Conservation (phyloP, 108 stramenopile species). For the Epithemia pelagica region DNA sequence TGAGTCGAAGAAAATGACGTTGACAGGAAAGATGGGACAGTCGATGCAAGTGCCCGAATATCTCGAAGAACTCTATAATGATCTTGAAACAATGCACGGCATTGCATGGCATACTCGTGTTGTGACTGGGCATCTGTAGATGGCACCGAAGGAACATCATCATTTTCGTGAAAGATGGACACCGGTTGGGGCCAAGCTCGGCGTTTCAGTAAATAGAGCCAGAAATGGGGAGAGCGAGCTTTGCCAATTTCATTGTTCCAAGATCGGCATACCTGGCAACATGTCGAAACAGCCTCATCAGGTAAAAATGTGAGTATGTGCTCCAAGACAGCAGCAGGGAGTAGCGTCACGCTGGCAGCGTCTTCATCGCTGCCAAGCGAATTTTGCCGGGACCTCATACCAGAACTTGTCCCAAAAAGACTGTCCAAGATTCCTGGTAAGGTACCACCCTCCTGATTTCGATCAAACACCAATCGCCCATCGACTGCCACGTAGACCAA, state of each 20-base stretch:
- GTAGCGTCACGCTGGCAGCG: background rate
- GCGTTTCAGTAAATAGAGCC: conserved; percentile 36
- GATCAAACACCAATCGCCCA: conserved; percentile 39
- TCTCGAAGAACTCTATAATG: conserved; percentile 39
- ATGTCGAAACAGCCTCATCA: conserved; percentile 22
- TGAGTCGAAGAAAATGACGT: background rate
- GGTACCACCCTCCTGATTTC: conserved; percentile 36
- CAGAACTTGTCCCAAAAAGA: background rate
- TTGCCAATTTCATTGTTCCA: conserved; percentile 51
- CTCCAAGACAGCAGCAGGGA: conserved; percentile 36
- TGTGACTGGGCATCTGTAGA: background rate
- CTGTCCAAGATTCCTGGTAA: conserved; percentile 3
- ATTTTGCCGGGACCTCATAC: background rate
- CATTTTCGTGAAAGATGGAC: too few species aligned
- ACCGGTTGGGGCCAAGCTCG: conserved; percentile 29
- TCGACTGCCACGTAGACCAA: conserved; percentile 38
- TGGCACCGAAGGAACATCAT: too few species aligned
- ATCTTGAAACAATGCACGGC: conserved; percentile 20
- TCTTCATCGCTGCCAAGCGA: conserved; percentile 2
- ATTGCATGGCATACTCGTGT: background rate
- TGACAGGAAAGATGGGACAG: conserved; percentile 9
- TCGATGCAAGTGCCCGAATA: conserved; percentile 15
- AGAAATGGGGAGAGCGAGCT: conserved; percentile 34
- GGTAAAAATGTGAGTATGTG: conserved; percentile 40
- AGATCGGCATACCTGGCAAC: conserved; percentile 33